Conservation (phyloP, 768 basidiomycete species). For the Leccinum olivaceopallidum region DNA sequence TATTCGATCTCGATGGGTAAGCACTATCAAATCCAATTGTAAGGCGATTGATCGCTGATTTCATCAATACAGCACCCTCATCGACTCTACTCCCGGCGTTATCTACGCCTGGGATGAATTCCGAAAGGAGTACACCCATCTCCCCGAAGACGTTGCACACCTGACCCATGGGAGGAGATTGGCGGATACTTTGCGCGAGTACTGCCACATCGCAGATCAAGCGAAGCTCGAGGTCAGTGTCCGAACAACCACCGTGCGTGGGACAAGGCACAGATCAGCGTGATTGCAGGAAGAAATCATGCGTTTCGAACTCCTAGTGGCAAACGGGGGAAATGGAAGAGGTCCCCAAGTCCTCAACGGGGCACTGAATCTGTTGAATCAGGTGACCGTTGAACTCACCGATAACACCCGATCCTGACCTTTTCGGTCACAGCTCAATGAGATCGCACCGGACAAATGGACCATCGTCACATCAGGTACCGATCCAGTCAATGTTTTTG, state of each 20-base stretch:
- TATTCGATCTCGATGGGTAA: conserved; percentile 75
- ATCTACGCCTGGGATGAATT: conserved; percentile 75
- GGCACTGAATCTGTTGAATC: conserved; percentile 51
- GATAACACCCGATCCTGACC: not conserved
- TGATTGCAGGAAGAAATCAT: conserved; percentile 58
- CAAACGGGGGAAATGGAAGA: conserved; percentile 40
- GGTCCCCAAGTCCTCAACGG: conserved; percentile 70
- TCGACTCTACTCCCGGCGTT: conserved; percentile 87
- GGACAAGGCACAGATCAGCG: conserved; percentile 1
- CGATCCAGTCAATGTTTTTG: not conserved
- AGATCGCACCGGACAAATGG: conserved; percentile 47
- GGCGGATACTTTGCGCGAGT: conserved; percentile 70
- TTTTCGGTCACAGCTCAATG: conserved; percentile 19
- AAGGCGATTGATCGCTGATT: conserved; percentile 6
- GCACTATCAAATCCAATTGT: conserved; percentile 9
- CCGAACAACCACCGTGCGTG: not conserved
- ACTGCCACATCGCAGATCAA: conserved; percentile 63
- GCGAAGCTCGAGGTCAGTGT: conserved; percentile 52
- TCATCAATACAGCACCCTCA: conserved; percentile 52
- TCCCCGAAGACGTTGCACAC: conserved; percentile 54
- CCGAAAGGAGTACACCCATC: conserved; percentile 53
- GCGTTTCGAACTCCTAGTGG: conserved; percentile 78
- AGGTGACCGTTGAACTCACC: conserved; percentile 38
- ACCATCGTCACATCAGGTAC: conserved; percentile 82
- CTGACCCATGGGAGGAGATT: conserved; percentile 76